Percentiles rank a stretch among this genome's conserved stretches.
Conservation (phyloP, 306 rosid species). For the Pachyrhizus erosus region DNA sequence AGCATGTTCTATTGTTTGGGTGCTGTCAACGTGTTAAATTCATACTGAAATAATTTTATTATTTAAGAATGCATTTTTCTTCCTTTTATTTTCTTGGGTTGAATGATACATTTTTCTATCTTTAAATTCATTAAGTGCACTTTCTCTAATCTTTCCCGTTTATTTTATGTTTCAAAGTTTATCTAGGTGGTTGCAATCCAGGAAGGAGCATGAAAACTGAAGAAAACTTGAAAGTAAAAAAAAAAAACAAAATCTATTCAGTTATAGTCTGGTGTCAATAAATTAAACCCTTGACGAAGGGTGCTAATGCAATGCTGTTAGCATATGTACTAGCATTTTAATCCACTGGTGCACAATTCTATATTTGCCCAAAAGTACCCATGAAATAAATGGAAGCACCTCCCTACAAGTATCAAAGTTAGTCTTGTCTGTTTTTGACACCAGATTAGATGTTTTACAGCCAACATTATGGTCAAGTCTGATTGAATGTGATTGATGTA, state of each 20-base stretch:
- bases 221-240: conserved; percentile 24
- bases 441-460: conserved; percentile 17
- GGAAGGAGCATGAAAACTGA: background rate
- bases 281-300: conserved; percentile 7
- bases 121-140: conserved; percentile 7
- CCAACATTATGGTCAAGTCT: conserved; percentile 26
- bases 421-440: background rate
- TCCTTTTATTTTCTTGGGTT: background rate
- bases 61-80: conserved; percentile 9
- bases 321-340: conserved; percentile 3
- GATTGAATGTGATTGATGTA: conserved; percentile 34
- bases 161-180: conserved; percentile 10
- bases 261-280: conserved; percentile 8
- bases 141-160: background rate
- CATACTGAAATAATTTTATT: background rate
- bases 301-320: background rate
- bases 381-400: conserved; percentile 12
- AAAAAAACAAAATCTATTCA: conserved; percentile 11
- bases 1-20: conserved; percentile 33
- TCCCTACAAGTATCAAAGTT: conserved; percentile 12
- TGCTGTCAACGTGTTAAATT: conserved; percentile 29
- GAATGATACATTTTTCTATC: background rate
- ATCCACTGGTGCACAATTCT: conserved; percentile 3
- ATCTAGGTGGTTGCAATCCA: conserved; percentile 10
- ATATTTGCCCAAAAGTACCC: background rate